Base-by-base conservation (phyloP, 2,329 filamentous ascomycete genomes). In the Diatrype stigma region DNA sequence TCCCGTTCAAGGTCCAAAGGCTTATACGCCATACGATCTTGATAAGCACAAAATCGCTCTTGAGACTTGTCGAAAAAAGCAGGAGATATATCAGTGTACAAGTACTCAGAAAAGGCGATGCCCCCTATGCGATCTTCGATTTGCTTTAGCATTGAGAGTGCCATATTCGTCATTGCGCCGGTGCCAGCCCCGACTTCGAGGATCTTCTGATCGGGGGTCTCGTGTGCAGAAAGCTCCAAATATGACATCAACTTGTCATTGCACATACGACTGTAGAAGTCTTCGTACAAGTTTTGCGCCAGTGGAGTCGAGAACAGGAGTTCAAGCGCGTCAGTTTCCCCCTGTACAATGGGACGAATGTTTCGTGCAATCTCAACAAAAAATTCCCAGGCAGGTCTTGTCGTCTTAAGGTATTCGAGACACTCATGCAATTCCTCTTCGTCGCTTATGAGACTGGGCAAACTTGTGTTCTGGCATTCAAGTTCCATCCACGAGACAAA, bases 101-200 rank as follows among this genome's bases (percentile, higher is more conserved):
- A 32, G 30, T 46, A 35, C 17, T 30, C 28, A 4, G 45, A 3
- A n/a, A 46, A 35, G 14, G 12, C 6, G 6, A 11, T n/a, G 2
- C 7, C 11, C 12, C 28, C 28, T 1, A 23, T 35, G 16, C 6
- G 14, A 23, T 8, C 14, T 32, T 49, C 48, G 8, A 37, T n/a
- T 3, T 10, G 17, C 30, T 57, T n/a, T 35, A 60, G 51, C 8
- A 28, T 16, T 2, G 44, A 46, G 1, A 67, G 22, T 40, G 63
- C 47, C 2, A 52, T 49, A 1, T 47, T 28, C 2, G 66, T 68
- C 17, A 64, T 56, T 5, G 61, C 61, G 4, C 67, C 66, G 3
- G 63, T 71, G 1, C 66, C 67, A 21, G 64, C 66, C 19, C 68
- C 70, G 19, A 73, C 56, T 46, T 73, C 69, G 1, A 72, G 56